Evolutionary conservation across 1,284 basidiomycete genomes (phyloP).

Genomic region (Xerocomus minutiporus): DNA sequence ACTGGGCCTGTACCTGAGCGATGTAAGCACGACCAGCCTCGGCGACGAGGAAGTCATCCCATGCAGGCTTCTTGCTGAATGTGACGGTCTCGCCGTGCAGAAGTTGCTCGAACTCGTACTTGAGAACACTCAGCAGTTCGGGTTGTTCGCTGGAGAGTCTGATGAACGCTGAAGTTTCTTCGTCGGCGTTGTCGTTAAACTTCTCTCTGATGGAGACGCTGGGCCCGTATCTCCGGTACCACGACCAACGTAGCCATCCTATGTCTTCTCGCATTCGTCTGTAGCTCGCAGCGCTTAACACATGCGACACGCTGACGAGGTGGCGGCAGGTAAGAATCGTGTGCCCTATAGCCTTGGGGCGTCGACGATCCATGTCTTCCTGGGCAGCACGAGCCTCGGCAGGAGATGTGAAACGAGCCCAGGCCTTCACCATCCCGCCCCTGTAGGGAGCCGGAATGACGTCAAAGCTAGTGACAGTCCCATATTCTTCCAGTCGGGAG

Average conservation of each 20-base stretch:
- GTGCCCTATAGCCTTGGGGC: conserved; percentile 39
- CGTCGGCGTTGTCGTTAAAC: conserved; percentile 18
- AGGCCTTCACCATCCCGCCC: conserved; percentile 45
- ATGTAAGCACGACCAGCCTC: conserved; percentile 43
- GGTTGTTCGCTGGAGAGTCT: conserved; percentile 45
- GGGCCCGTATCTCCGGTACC: conserved; percentile 24
- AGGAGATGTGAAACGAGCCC: conserved; percentile 49
- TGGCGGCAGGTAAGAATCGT: conserved; percentile 47
- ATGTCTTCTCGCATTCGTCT: conserved; percentile 38
- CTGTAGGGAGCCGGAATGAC: conserved; percentile 48
- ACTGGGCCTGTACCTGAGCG: conserved; percentile 35
- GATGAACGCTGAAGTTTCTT: conserved; percentile 32
- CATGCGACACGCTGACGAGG: conserved; percentile 44
- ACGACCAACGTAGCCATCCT: conserved; percentile 29
- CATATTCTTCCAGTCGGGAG: conserved; percentile 36
- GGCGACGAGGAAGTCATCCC: conserved; percentile 57
- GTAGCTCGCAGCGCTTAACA: conserved; percentile 37
- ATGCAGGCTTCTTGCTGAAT: conserved; percentile 46
- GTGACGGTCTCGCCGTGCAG: conserved; percentile 54
- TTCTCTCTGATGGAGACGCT: conserved; percentile 28
- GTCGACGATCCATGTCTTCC: conserved; percentile 40
- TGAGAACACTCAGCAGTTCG: conserved; percentile 48
- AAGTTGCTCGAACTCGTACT: conserved; percentile 54
- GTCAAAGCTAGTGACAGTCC: conserved; percentile 43
- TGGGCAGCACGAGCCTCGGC: conserved; percentile 48